A percentile compares a stretch with the other conserved stretches of the same genome.
Evolutionary conservation across 768 basidiomycete genomes (phyloP).

Genomic region (Naganishia antarctica): DNA sequence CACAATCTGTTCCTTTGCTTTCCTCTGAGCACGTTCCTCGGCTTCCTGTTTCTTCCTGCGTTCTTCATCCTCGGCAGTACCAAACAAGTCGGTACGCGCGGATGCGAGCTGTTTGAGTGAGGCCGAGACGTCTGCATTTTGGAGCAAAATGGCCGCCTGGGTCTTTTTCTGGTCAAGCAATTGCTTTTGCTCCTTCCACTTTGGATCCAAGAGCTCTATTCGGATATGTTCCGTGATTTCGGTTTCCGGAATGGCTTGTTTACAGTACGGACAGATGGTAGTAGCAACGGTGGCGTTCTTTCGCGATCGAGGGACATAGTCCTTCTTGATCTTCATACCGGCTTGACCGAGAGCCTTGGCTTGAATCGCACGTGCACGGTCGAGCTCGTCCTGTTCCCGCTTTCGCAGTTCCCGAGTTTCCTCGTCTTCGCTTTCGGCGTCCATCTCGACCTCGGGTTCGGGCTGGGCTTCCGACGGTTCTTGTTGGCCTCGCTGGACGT

Average conservation of each 20-base stretch:
- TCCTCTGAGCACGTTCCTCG: constrained; percentile 70
- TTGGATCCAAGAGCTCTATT: constrained; percentile 92
- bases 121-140: constrained; percentile 80
- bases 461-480: constrained; percentile 14
- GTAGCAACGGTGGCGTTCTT: constrained; percentile 65
- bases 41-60: constrained; percentile 70
- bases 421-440: constrained; percentile 51
- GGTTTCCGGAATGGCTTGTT: constrained; percentile 92
- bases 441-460: constrained; percentile 52
- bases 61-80: constrained; percentile 88
- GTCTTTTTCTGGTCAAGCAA: constrained; percentile 81
- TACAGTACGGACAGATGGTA: constrained; percentile 86
- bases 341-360: constrained; percentile 55
- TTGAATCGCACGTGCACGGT: constrained; percentile 72
- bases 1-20: constrained; percentile 88
- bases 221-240: constrained; percentile 97
- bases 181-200: constrained; percentile 95
- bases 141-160: constrained; percentile 49
- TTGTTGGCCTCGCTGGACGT: constrained; percentile 52
- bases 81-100: constrained; percentile 96
- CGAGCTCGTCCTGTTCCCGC: constrained; percentile 60
- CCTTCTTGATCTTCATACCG: constrained; percentile 56
- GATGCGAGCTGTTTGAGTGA: constrained; percentile 89
- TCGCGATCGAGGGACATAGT: constrained; percentile 68
- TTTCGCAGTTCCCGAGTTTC: constrained; percentile 57